Evolutionary conservation across 2,329 filamentous ascomycete genomes (phyloP), one percentile per base, ranked within the genome.

Genomic region (Reticulascus tulasneorum): DNA sequence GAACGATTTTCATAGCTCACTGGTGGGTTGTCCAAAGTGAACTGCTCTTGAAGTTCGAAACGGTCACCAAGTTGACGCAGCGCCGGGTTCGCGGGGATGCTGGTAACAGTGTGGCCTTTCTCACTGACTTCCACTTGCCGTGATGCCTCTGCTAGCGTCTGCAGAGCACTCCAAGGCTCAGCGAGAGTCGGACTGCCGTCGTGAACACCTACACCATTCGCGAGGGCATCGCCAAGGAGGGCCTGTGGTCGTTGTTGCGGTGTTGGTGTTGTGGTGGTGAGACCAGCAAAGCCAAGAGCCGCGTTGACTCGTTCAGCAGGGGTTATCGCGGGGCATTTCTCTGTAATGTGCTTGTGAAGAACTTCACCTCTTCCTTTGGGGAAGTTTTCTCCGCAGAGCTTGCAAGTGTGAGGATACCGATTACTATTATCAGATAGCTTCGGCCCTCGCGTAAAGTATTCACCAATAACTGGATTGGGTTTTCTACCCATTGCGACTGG

Each of bases 341-440:
- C 93, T 35, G 86, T 82, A 37, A 95, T 73, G 55, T 96, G 90
- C 44, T 75, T 82, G 27, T 80, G 84, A 42, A 96, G 65, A 51
- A 79, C 86, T 54, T 96, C 90, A 53, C 87, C 84, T 44, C 90
- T 80, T 43, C 90, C 90, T 58, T 94, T 94, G 45, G 87, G 85
- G 46, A 95, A 95, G 60, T 85, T 84, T 62, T 93, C 85, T 48
- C 87, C 87, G 59, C 88, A 94, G 47, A 81, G 75, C 60, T 86
- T 91, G 76, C 89, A 95, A 10, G 86, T 93, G 56, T 95, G 87
- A 51, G 87, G 82, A 56, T 96, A 96, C 40, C 90, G 80, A 60
- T 94, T 95, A 67, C 86, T 93, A 47, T 86, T 84, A 64, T 95
- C 88, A 55, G 84, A 80, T 52, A 95, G 75, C 65, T 95, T 95